phyloP scores from a whole-genome alignment of 208 protist genomes.

The Leishmania guyanensis region DNA sequence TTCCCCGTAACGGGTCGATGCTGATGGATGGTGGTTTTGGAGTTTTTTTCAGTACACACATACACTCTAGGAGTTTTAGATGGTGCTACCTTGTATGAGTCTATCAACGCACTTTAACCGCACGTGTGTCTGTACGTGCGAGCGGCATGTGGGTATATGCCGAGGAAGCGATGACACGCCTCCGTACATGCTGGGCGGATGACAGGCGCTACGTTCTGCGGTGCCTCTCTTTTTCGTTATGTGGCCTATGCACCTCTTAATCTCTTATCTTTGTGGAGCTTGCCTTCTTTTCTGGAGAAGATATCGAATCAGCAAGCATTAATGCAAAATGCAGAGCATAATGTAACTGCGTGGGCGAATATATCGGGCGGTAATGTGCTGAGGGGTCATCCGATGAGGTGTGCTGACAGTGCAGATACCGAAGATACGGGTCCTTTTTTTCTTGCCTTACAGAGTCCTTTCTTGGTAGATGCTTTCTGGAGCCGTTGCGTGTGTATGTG shows the following conservation, averaged over 20 bases:
- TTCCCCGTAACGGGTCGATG: neutral
- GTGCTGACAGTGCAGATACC: too few relatives aligned
- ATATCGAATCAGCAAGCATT: neutral
- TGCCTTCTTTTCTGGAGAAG: neutral
- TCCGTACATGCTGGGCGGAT: neutral
- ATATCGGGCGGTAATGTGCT: too few relatives aligned
- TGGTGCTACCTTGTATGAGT: neutral
- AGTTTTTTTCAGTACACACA: too few relatives aligned
- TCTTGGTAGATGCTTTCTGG: neutral
- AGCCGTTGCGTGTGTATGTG: neutral
- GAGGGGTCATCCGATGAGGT: too few relatives aligned
- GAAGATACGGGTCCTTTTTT: too few relatives aligned
- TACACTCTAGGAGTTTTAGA: constrained; percentile 1
- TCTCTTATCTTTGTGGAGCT: neutral
- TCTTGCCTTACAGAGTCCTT: neutral
- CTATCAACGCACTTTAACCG: neutral
- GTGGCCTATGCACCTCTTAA: neutral
- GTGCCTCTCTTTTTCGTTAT: neutral
- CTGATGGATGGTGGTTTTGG: neutral
- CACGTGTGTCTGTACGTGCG: neutral
- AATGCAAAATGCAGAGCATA: neutral
- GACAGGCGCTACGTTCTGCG: neutral
- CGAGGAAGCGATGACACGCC: neutral
- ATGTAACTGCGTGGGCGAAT: too few relatives aligned
- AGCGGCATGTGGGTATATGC: neutral